Percentiles rank a stretch among this genome's conserved stretches.
Evolutionary conservation across 768 basidiomycete species (phyloP).

Genomic region (Termitomyces sp.): DNA sequence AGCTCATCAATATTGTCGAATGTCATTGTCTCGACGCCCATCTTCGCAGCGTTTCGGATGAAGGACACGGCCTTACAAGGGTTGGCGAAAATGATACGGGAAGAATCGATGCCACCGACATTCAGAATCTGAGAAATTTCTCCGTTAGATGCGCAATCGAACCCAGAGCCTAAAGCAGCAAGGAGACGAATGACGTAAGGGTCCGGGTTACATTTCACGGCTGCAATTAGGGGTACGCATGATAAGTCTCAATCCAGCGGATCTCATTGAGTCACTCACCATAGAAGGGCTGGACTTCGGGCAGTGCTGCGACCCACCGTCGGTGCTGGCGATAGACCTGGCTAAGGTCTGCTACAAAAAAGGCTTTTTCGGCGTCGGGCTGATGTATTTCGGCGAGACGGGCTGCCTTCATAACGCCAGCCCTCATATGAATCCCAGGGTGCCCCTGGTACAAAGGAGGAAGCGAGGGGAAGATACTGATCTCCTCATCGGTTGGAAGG

Average conservation of each 20-base stretch:
- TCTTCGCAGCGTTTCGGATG: constrained; percentile 77
- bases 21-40: constrained; percentile 90
- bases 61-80: constrained; percentile 97
- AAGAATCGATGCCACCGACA: constrained; percentile 71
- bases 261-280: constrained; percentile 47
- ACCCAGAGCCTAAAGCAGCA: constrained; percentile 86
- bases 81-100: constrained; percentile 94
- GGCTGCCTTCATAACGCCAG: constrained; percentile 69
- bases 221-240: constrained; percentile 36
- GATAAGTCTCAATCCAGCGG: constrained; percentile 2
- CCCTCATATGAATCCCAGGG: constrained; percentile 70
- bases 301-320: constrained; percentile 75
- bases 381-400: constrained; percentile 48
- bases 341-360: constrained; percentile 93
- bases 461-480: constrained; percentile 54
- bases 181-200: constrained; percentile 90
- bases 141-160: constrained; percentile 95
- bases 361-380: constrained; percentile 86
- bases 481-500: constrained; percentile 24
- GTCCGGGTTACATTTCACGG: constrained; percentile 98
- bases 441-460: constrained; percentile 69
- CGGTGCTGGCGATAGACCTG: constrained; percentile 83
- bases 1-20: constrained; percentile 98
- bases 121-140: constrained; percentile 83
- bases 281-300: constrained; percentile 91